Base-by-base conservation (phyloP, 2,329 filamentous ascomycete genomes). In the Colletotrichum salicis region DNA sequence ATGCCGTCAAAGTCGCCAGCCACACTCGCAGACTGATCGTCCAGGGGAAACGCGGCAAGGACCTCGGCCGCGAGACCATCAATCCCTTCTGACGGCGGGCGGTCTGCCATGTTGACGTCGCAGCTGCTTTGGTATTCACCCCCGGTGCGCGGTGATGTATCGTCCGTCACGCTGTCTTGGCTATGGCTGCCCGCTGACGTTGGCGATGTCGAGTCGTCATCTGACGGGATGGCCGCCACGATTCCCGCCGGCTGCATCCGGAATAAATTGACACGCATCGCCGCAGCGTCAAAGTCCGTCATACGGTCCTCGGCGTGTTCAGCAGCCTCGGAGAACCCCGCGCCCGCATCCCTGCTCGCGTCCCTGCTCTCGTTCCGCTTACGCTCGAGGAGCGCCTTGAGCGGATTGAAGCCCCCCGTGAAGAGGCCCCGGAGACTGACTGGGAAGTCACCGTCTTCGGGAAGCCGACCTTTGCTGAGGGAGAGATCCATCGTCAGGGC, bases 401-500 rank as follows among this genome's bases (percentile, higher is more conserved):
- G 76, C 10, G 82, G 79, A 64, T 79, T 83, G 56, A 80, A 80
- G 33, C 82, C 81, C 4, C 80, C 79, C 0, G 80, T 79, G 72
- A 84, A 83, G 1, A 84, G 74, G 3, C 76, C 76, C 1, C 81
- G 79, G 4, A 84, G 76, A 35, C 80, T 82, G 8, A 80, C 80
- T 0, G 83, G 82, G 48, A 85, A 84, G 69, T 84, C 83, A 0
- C 80, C 78, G 59, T 84, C 82, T 51, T 81, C 80, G 0, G 81
- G 81, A 0, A 84, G 72, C 1, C 82, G 79, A 1, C 83, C 82
- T 67, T 84, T 83, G 71, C 82, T 84, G 12, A 85, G 78, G 29
- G 81, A 83, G 22, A 84, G 77, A 60, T 84, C 83, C 78, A 85
- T 81, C 3, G 82, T 82, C 76, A 86, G 78, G 5, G 84, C 83